phyloP scores from a whole-genome alignment of 177 flowering plant genomes.

The Vitis hybrid region DNA sequence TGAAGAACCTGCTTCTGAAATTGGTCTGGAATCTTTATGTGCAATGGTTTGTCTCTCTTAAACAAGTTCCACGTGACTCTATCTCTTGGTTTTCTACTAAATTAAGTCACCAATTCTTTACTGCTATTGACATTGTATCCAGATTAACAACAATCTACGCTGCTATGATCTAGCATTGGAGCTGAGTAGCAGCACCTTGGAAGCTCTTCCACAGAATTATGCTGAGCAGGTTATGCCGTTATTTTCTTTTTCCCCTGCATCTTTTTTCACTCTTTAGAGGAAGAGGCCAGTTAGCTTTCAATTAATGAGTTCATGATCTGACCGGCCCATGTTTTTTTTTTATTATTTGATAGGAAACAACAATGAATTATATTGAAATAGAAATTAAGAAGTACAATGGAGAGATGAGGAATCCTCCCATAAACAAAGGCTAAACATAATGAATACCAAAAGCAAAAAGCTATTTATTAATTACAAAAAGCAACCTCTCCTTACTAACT shows the following conservation, averaged over 20 bases:
- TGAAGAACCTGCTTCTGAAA: constrained; percentile 95
- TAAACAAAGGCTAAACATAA: too few relatives aligned
- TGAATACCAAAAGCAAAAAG: too few relatives aligned
- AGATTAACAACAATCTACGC: constrained; percentile 96
- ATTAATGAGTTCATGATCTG: too few relatives aligned
- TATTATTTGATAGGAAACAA: too few relatives aligned
- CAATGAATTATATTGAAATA: too few relatives aligned
- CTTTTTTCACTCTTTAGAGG: neutral
- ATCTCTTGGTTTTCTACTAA: neutral
- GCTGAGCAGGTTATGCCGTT: constrained; percentile 72
- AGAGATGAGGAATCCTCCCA: too few relatives aligned
- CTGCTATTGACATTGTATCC: constrained; percentile 15
- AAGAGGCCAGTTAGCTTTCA: neutral
- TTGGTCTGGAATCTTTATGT: constrained; percentile 93
- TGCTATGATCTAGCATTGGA: constrained; percentile 99
- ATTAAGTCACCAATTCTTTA: neutral
- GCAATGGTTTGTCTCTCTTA: constrained; percentile 69
- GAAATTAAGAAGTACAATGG: too few relatives aligned
- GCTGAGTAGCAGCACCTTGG: constrained; percentile 77
- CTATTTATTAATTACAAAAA: too few relatives aligned
- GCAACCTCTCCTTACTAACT: too few relatives aligned
- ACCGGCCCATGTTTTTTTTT: too few relatives aligned
- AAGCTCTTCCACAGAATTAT: constrained; percentile 93
- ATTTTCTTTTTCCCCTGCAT: neutral
- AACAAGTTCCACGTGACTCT: neutral